A percentile compares a stretch with the other conserved stretches of the same genome.
phyloP scores from a whole-genome alignment of 2,329 filamentous ascomycete genomes.

The Hymenoscyphus salicellus region DNA sequence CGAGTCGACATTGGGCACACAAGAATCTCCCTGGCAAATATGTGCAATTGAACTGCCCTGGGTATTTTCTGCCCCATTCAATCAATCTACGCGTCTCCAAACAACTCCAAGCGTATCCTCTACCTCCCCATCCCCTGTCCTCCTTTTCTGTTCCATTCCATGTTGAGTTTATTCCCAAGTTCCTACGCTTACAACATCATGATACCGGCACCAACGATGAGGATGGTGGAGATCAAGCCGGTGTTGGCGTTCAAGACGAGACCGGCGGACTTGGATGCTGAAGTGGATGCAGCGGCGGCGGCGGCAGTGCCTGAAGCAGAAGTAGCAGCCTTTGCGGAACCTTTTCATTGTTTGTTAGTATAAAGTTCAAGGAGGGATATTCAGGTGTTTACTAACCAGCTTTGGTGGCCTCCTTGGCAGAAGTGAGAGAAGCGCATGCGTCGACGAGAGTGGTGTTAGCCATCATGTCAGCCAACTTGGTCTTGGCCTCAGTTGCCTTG shows the following conservation, averaged over 20 bases:
- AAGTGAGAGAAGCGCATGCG: constrained; percentile 11
- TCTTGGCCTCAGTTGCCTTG: constrained; percentile 30
- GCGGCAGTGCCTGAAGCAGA: constrained; percentile 15
- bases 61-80: constrained; percentile 1
- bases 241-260: constrained; percentile 18
- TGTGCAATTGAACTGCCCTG: constrained; percentile 5
- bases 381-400: constrained; percentile 10
- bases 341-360: constrained; percentile 10
- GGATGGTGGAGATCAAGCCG: constrained; percentile 20
- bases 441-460: constrained; percentile 38
- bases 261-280: constrained; percentile 15
- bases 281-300: constrained; percentile 11
- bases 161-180: not conserved
- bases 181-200: constrained; percentile 21
- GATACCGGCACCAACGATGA: constrained; percentile 23
- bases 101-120: not conserved
- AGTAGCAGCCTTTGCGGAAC: constrained; percentile 10
- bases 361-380: not conserved
- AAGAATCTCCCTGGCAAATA: constrained; percentile 1
- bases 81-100: not conserved
- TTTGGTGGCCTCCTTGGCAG: constrained; percentile 13
- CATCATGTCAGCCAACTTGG: constrained; percentile 35
- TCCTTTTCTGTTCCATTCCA: not conserved
- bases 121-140: not conserved
- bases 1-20: not conserved